Evolutionary conservation across 495 filamentous ascomycete genomes (phyloP), one percentile per base, ranked within the genome.

Genomic region (Daldinia decipiens): DNA sequence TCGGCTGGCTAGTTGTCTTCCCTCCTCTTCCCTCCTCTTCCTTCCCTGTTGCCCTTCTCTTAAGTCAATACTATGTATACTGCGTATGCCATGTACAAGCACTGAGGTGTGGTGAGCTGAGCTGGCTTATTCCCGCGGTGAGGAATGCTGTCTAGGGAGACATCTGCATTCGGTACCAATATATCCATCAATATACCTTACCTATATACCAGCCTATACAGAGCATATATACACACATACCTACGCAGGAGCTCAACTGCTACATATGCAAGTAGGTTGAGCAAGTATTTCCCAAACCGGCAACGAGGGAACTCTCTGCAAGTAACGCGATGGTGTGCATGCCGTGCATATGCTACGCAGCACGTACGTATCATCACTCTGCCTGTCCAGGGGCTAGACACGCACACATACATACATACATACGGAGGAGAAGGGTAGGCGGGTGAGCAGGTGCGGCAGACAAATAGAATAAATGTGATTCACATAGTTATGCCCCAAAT

Each of bases 281-380:
- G 43, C 43, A 47, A 24, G 43, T 47, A 47, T 40, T 40, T 4
- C 15, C 17, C 13, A n/a, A 40, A 40, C n/a, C 39, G 39, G 39
- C 39, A 40, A 40, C 39, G 15, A 40, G 39, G 0, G 7, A 47
- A 12, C 45, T 31, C 21, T 51, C 59, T 53, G 31, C 47, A 50
- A 39, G 50, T 53, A 45, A 51, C 31, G 32, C 59, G 47, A 52
- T 53, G 32, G 59, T 62, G 47, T 38, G 50, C 13, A 9, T 31
- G 27, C 50, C 26, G 31, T 53, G 27, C 27, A 53, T 53, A 53
- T 27, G 50, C 26, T 47, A 47, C 43, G 43, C 43, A 47, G 50
- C n/a, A 53, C 50, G 31, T 53, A 56, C 53, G n/a, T 36, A 56
- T 31, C 53, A 56, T 31, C 53, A 47, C 43, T 21, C 19, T 47